Evolutionary conservation across 345 rosid genomes (phyloP).

Genomic region (Limnanthes douglasii): DNA sequence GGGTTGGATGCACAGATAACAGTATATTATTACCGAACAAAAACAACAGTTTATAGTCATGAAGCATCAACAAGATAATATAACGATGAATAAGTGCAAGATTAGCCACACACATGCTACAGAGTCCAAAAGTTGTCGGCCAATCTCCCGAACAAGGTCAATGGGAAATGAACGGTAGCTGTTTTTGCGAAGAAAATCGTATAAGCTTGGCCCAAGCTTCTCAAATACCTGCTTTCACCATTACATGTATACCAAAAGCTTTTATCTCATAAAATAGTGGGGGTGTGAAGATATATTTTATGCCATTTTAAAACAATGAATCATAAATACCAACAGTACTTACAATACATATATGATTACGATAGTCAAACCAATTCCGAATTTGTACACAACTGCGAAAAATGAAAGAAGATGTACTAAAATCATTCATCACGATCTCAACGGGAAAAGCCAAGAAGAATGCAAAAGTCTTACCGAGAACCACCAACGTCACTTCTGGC

Average conservation of each 20-base stretch:
- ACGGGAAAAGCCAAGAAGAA: slow-evolving; percentile 4
- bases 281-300: slow-evolving; percentile 14
- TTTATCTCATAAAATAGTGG: slow-evolving; percentile 46
- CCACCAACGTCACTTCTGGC: slow-evolving; percentile 65
- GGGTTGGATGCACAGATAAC: too few relatives aligned
- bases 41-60: too few relatives aligned
- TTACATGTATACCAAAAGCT: slow-evolving; percentile 65
- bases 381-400: slow-evolving; percentile 99
- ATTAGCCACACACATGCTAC: slow-evolving; percentile 95
- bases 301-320: slow-evolving; percentile 35
- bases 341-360: slow-evolving; percentile 99
- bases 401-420: slow-evolving; percentile 54
- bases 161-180: slow-evolving; percentile 96
- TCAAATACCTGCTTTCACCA: slow-evolving; percentile 99
- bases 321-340: slow-evolving; percentile 48
- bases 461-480: slow-evolving; percentile 39
- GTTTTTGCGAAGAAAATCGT: slow-evolving; percentile 98
- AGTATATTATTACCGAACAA: too few relatives aligned
- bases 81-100: slow-evolving; percentile 36
- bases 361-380: slow-evolving; percentile 99
- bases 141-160: slow-evolving; percentile 99
- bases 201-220: slow-evolving; percentile 99
- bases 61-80: slow-evolving; percentile 20
- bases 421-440: slow-evolving; percentile 15
- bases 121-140: slow-evolving; percentile 99